A percentile compares a stretch with the other conserved stretches of the same genome.
Evolutionary conservation across 352 stramenopile genomes (phyloP).

Genomic region (Globisporangium nunn): DNA sequence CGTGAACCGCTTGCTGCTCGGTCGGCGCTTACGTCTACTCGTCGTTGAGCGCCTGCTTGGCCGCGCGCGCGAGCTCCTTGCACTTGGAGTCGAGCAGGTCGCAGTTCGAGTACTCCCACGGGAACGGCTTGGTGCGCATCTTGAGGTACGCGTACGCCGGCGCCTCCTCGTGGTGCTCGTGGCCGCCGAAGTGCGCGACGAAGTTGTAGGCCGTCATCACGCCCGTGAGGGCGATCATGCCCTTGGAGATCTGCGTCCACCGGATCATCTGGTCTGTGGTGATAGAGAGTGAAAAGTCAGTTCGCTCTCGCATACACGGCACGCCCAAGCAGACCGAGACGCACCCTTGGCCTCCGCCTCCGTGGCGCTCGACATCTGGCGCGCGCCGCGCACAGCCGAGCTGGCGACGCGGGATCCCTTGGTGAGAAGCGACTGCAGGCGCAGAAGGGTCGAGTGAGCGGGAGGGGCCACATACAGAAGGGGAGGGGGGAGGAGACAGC

Average conservation of each 20-base stretch:
- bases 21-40: slow-evolving; percentile 4
- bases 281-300: background rate
- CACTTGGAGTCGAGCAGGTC: slow-evolving; percentile 75
- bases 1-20: background rate
- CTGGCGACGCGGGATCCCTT: slow-evolving; percentile 44
- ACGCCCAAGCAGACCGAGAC: slow-evolving; percentile 6
- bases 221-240: slow-evolving; percentile 61
- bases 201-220: slow-evolving; percentile 55
- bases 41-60: slow-evolving; percentile 57
- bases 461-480: background rate
- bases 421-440: slow-evolving; percentile 49
- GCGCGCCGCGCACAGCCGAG: slow-evolving; percentile 51
- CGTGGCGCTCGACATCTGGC: slow-evolving; percentile 74
- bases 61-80: slow-evolving; percentile 52
- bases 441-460: background rate
- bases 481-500: background rate
- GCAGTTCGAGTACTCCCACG: slow-evolving; percentile 74
- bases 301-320: background rate
- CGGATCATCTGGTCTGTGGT: slow-evolving; percentile 69
- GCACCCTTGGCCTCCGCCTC: slow-evolving; percentile 78
- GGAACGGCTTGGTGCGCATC: slow-evolving; percentile 84
- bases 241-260: slow-evolving; percentile 84
- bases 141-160: slow-evolving; percentile 80
- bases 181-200: slow-evolving; percentile 28
- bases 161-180: slow-evolving; percentile 54